Evolutionary conservation across 768 basidiomycete genomes (phyloP).

Genomic region (Pleurotus salmoneostramineus): DNA sequence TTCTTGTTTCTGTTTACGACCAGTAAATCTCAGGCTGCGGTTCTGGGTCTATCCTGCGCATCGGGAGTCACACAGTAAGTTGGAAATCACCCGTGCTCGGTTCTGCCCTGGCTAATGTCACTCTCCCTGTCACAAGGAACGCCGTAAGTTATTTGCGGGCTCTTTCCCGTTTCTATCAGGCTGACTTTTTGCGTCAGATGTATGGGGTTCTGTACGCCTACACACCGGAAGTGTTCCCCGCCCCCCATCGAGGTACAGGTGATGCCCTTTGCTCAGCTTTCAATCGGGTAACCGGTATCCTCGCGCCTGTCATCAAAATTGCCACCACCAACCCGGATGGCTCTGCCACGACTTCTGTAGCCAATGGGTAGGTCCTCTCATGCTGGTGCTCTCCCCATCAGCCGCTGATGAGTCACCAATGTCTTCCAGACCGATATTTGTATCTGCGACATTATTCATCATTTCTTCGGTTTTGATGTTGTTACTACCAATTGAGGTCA

Average conservation of each 20-base stretch:
- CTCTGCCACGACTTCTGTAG: conserved; percentile 20
- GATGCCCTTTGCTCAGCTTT: conserved; percentile 45
- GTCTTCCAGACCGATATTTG: conserved; percentile 35
- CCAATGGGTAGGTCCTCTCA: conserved; percentile 25
- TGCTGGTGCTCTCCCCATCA: too few species aligned
- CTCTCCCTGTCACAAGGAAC: conserved; percentile 17
- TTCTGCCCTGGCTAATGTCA: too few species aligned
- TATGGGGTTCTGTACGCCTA: conserved; percentile 54
- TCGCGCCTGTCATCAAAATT: conserved; percentile 47
- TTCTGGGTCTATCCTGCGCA: conserved; percentile 44
- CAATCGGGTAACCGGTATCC: conserved; percentile 44
- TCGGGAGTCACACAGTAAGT: conserved; percentile 37
- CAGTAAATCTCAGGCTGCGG: conserved; percentile 30
- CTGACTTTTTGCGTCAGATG: conserved; percentile 24
- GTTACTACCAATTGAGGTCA: conserved; percentile 38
- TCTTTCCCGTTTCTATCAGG: too few species aligned
- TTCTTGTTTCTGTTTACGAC: conserved; percentile 53
- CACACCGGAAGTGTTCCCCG: conserved; percentile 58
- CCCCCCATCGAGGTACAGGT: conserved; percentile 52
- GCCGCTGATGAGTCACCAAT: too few species aligned
- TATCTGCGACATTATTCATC: conserved; percentile 42
- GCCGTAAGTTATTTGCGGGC: conserved; percentile 23
- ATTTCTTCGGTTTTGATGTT: conserved; percentile 34
- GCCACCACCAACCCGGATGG: conserved; percentile 32
- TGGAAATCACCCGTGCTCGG: neutral